A percentile compares a stretch with the other conserved stretches of the same genome.
phyloP scores from a whole-genome alignment of 345 rosid genomes.

The Iberis pinnata region DNA sequence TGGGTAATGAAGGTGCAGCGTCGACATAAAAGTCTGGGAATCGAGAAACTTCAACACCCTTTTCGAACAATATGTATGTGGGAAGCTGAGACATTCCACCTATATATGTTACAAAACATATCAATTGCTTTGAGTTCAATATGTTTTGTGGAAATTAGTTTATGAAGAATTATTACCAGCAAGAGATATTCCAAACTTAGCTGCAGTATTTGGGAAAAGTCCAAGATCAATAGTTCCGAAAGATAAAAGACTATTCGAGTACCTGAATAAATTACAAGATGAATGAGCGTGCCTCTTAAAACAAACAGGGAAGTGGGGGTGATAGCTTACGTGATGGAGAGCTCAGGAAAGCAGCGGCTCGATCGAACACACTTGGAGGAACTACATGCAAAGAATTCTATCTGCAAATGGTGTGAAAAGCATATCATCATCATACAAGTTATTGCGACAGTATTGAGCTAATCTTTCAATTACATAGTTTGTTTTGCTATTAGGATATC shows the following conservation, averaged over 20 bases:
- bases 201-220: constrained; percentile 85
- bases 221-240: constrained; percentile 87
- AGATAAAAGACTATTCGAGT: constrained; percentile 69
- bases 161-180: constrained; percentile 36
- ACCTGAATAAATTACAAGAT: constrained; percentile 40
- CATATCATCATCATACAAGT: constrained; percentile 5
- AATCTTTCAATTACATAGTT: neutral
- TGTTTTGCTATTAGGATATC: constrained; percentile 1
- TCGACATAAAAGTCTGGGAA: constrained; percentile 70
- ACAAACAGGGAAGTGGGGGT: constrained; percentile 1
- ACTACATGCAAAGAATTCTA: constrained; percentile 56
- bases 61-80: constrained; percentile 70
- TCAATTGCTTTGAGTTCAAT: neutral
- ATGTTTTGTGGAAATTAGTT: constrained; percentile 1
- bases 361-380: constrained; percentile 55
- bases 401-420: constrained; percentile 39
- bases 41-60: constrained; percentile 65
- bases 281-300: constrained; percentile 6
- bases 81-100: constrained; percentile 82
- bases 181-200: constrained; percentile 78
- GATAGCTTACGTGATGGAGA: constrained; percentile 56
- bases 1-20: constrained; percentile 46
- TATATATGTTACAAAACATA: constrained; percentile 25
- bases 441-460: neutral
- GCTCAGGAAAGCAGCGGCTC: constrained; percentile 72